Base-by-base conservation (phyloP, 1,284 basidiomycete species). In the Gymnopus androsaceus region DNA sequence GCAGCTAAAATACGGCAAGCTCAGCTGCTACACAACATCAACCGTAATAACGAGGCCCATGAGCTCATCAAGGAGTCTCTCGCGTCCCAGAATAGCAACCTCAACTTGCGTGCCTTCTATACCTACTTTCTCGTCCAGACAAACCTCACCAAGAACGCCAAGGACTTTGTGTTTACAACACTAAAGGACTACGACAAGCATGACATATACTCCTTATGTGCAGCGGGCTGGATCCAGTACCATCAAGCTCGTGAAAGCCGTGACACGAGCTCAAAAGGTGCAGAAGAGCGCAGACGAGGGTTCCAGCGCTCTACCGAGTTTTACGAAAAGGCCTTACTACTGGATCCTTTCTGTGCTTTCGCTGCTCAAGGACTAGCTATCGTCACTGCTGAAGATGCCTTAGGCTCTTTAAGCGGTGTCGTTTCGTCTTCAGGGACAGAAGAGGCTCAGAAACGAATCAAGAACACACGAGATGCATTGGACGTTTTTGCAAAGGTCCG, bases 301-400 rank as follows among this genome's bases (percentile, higher is more conserved):
- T 97, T 92, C 74, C 81, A 87, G 53, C 80, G 92, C 15, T 83
- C 90, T 9, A 90, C 92, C 1, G 94, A 96, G 67, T 91, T 92
- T 61, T 98, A 92, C 66, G 92, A 95, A 68, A 93, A 93, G 66
- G 95, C 94, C 0, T 72, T 98, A 28, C 82, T 83, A 50, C 66
- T 93, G 2, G 93, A 96, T 66, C 85, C 92, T 0, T 75, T 81
- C 25, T 96, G 93, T 68, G 92, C 92, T 1, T 84, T 94, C 55
- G 95, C 95, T 5, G 95, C 95, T 2, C 94, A 96, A 68, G 94
- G 95, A 1, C 76, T 98, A 9, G 95, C 94, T 0, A 96, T 98
- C 60, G 86, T 91, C 3, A 85, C 93, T 3, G 95, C 93, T 0
- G 95, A 98, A 69, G 92, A 95, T 69, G 87, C 87, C 0, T 72